A percentile compares a stretch with the other conserved stretches of the same genome.
Evolutionary conservation across 257 asterid genomes (phyloP).

Genomic region (Scutellaria baicalensis): DNA sequence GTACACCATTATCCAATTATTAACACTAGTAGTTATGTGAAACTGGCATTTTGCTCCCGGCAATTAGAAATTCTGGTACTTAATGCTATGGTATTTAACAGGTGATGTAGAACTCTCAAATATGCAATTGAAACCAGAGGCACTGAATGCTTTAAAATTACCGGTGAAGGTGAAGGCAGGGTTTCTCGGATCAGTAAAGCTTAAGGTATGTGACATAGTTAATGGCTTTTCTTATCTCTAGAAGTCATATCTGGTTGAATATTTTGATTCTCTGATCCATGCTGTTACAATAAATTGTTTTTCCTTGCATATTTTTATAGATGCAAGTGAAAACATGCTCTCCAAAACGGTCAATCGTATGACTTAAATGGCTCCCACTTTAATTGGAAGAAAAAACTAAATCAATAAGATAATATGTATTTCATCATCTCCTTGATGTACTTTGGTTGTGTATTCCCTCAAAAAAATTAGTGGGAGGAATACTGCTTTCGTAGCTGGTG

Average conservation of each 20-base stretch:
- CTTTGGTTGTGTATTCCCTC: background rate
- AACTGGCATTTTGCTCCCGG: background rate
- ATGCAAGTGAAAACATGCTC: background rate
- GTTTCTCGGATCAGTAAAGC: conserved; percentile 95
- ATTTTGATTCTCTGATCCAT: conserved; percentile 1
- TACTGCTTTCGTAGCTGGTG: background rate
- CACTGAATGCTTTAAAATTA: conserved; percentile 92
- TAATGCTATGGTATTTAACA: conserved; percentile 24
- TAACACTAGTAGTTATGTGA: background rate
- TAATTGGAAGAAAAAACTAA: background rate
- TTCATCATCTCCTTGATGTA: background rate
- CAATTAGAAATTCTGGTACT: background rate
- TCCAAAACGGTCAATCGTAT: background rate
- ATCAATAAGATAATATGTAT: background rate
- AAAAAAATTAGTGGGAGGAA: background rate
- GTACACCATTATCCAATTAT: background rate
- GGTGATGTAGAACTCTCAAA: conserved; percentile 92
- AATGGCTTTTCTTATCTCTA: background rate
- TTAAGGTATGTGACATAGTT: conserved; percentile 61
- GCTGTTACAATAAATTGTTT: background rate
- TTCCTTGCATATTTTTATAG: background rate
- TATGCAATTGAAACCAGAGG: conserved; percentile 99
- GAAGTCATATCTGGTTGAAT: conserved; percentile 4
- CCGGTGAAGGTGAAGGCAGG: conserved; percentile 99
- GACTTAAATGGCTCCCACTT: background rate